phyloP scores from a whole-genome alignment of 108 stramenopile genomes.

The Skeletonema potamos region DNA sequence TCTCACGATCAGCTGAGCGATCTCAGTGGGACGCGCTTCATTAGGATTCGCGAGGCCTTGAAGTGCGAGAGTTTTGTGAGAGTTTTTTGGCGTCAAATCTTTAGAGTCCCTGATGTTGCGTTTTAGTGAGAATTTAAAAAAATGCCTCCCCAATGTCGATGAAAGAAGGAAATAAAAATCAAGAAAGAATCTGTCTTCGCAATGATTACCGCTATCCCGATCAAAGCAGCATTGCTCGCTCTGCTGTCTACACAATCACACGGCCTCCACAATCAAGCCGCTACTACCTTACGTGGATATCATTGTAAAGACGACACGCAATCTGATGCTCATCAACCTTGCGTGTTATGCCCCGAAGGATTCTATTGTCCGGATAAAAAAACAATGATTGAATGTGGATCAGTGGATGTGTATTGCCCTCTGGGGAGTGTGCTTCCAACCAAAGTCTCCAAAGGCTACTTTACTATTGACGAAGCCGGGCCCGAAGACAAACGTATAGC shows the following conservation, averaged over 20 bases:
- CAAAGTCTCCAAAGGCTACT: constrained; percentile 18
- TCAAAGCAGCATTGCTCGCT: background rate
- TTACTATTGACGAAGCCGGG: constrained; percentile 12
- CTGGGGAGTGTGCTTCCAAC: constrained; percentile 27
- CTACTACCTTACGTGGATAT: constrained; percentile 25
- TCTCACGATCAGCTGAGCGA: too few species aligned
- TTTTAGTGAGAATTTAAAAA: too few species aligned
- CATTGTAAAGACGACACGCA: constrained; percentile 10
- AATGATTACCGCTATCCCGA: background rate
- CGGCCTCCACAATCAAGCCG: constrained; percentile 8
- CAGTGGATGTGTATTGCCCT: constrained; percentile 19
- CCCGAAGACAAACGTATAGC: constrained; percentile 9
- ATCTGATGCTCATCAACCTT: constrained; percentile 26
- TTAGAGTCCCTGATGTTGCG: too few species aligned
- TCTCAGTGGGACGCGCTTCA: too few species aligned
- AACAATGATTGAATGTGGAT: constrained; percentile 27
- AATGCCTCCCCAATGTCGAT: too few species aligned
- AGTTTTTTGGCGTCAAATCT: too few species aligned
- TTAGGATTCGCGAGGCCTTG: too few species aligned
- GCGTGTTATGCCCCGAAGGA: constrained; percentile 22
- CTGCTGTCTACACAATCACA: background rate
- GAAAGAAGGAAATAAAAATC: too few species aligned
- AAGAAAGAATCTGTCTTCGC: too few species aligned
- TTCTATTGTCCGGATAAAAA: constrained; percentile 19
- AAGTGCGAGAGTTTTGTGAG: too few species aligned